phyloP scores from a whole-genome alignment of 129 eudicot species.

The Tagetes erecta region DNA sequence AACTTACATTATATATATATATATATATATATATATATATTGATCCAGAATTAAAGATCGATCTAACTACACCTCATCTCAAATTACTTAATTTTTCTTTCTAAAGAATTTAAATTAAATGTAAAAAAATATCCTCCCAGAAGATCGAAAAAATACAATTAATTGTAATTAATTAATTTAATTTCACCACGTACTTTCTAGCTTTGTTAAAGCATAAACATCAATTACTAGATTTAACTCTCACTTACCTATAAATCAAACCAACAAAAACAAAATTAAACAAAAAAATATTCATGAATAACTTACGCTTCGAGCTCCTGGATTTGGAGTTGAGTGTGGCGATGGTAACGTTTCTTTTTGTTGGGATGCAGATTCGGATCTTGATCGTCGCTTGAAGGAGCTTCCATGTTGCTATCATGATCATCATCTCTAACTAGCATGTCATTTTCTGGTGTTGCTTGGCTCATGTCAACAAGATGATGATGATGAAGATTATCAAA shows the following conservation, averaged over 20 bases:
- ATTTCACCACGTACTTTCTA: not conserved
- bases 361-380: slow-evolving; percentile 84
- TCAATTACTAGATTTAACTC: slow-evolving; percentile 1
- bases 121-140: not conserved
- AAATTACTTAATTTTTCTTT: not conserved
- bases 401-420: slow-evolving; percentile 81
- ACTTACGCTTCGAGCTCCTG: slow-evolving; percentile 89
- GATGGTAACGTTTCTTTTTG: slow-evolving; percentile 96
- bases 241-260: slow-evolving; percentile 11
- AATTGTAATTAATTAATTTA: not conserved
- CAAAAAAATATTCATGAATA: not conserved
- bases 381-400: slow-evolving; percentile 83
- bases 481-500: slow-evolving; percentile 73
- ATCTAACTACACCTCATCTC: not conserved
- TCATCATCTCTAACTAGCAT: slow-evolving; percentile 67
- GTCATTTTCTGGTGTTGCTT: slow-evolving; percentile 59
- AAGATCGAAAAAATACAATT: not conserved
- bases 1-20: too few relatives aligned
- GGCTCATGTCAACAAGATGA: slow-evolving; percentile 57
- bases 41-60: not conserved
- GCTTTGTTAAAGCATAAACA: not conserved
- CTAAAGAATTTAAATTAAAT: not conserved
- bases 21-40: not conserved
- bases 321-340: slow-evolving; percentile 94
- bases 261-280: not conserved